phyloP scores from a whole-genome alignment of 306 rosid genomes.

The Quercus agrifolia region DNA sequence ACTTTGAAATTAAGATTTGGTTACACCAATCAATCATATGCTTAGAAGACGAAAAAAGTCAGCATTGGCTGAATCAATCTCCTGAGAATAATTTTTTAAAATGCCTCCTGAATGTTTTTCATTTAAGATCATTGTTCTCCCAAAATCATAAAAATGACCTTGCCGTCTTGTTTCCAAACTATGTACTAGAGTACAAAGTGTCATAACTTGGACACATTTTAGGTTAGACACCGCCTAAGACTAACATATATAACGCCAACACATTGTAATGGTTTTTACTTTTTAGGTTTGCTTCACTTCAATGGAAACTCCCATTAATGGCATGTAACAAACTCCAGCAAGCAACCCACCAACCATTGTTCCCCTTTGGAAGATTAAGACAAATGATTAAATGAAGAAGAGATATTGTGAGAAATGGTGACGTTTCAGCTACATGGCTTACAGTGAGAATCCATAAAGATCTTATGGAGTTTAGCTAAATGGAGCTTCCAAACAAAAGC shows the following conservation, averaged over 20 bases:
- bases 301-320: neutral
- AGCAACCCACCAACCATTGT: neutral
- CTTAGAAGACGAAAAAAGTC: neutral
- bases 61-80: neutral
- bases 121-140: neutral
- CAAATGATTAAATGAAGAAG: neutral
- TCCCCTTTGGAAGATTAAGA: neutral
- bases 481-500: neutral
- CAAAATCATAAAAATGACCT: neutral
- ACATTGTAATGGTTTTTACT: neutral
- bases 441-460: neutral
- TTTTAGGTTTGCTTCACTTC: neutral
- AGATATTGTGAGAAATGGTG: neutral
- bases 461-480: neutral
- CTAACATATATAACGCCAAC: too few relatives aligned
- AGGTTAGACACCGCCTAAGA: too few relatives aligned
- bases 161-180: neutral
- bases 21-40: neutral
- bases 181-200: neutral
- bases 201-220: neutral
- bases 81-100: neutral
- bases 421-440: neutral
- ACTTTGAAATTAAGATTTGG: neutral
- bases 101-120: neutral
- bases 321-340: neutral